Evolutionary conservation across 805 yeast species (phyloP).

Genomic region (Ogataea henricii): DNA sequence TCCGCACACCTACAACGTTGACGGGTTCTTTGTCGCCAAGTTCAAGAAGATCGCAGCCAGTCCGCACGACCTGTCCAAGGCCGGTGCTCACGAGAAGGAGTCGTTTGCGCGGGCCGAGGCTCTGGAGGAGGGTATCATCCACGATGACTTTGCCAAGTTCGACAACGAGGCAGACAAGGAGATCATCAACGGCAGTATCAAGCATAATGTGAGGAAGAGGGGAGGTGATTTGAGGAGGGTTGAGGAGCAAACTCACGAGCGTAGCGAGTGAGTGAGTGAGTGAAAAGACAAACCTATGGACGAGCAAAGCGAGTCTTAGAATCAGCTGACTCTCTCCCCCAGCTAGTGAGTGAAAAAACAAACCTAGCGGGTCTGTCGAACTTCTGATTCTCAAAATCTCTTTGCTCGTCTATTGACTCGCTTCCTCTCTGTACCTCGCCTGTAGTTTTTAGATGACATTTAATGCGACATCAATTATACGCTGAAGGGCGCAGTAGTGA

Average conservation of each 20-base stretch:
- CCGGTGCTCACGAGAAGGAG: constrained; percentile 88
- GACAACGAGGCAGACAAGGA: constrained; percentile 74
- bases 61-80: constrained; percentile 80
- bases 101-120: constrained; percentile 77
- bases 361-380: no score
- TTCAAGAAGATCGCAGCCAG: constrained; percentile 88
- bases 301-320: no score
- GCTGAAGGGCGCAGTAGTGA: no score
- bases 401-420: no score
- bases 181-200: constrained; percentile 68
- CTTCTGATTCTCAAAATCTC: no score
- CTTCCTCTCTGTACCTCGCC: no score
- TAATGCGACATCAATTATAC: no score
- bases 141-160: constrained; percentile 84
- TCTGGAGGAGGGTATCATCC: constrained; percentile 73
- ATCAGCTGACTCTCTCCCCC: no score
- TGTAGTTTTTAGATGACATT: no score
- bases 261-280: not conserved
- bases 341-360: no score
- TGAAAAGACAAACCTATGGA: no score
- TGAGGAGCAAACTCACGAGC: not conserved
- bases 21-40: constrained; percentile 97
- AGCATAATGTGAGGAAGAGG: constrained; percentile 62
- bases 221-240: constrained; percentile 62
- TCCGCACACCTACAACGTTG: constrained; percentile 98